Conservation (phyloP, 2,329 filamentous ascomycete genomes). For the Trichoderma brevicompactum region DNA sequence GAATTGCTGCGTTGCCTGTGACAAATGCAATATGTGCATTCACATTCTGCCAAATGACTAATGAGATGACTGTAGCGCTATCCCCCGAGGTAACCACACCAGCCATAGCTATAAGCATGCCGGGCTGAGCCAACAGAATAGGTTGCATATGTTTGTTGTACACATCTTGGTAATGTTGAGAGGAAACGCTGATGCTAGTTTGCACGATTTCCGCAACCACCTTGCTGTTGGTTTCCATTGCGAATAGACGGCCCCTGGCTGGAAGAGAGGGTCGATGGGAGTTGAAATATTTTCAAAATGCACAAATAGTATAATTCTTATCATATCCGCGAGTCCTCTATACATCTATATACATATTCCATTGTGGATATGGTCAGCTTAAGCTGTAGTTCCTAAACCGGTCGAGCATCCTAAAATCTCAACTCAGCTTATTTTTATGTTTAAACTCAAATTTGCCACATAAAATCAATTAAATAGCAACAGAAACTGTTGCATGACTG, state of each 20-base stretch:
- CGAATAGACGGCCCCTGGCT: background rate
- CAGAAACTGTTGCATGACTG: background rate
- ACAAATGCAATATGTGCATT: background rate
- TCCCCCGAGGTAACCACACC: background rate
- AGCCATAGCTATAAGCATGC: background rate
- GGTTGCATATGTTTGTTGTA: conserved; percentile 4
- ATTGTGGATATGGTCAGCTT: background rate
- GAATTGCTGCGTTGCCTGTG: background rate
- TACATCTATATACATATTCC: no score
- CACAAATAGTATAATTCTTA: background rate
- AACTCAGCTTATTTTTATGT: background rate
- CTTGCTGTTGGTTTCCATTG: background rate
- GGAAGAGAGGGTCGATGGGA: no score
- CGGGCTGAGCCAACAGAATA: conserved; percentile 1
- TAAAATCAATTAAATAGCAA: background rate
- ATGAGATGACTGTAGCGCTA: background rate
- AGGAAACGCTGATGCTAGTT: background rate
- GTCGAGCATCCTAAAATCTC: background rate
- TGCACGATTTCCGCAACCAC: conserved; percentile 18
- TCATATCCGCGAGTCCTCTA: background rate
- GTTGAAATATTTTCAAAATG: no score
- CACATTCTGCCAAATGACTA: conserved; percentile 10
- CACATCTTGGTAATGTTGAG: background rate
- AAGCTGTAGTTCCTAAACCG: background rate
- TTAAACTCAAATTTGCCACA: background rate